Base-by-base conservation (phyloP, 2,329 filamentous ascomycete genomes). In the Xylaria sp. region DNA sequence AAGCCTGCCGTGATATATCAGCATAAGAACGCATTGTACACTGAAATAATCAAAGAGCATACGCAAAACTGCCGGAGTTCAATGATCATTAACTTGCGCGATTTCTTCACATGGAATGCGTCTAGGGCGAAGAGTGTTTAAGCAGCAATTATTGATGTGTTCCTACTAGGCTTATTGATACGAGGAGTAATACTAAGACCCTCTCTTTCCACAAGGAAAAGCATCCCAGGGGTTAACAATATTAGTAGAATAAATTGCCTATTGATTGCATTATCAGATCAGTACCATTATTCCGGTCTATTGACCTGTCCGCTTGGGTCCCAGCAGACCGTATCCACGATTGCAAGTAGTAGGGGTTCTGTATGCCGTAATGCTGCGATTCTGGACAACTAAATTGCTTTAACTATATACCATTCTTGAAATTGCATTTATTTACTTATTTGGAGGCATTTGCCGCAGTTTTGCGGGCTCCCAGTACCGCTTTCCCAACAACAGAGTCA, bases 401-500 rank as follows among this genome's bases (percentile, higher is more conserved):
- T 15, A 54, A 55, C 13, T 62, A 51, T 57, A 50, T 66, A 44
- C n/a, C 57, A 23, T 62, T 41, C 15, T 5, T 28, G 28, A 10
- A 23, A 50, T n/a, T 57, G 8, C 5, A 10, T 56, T 59, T 2
- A 37, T 31, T 50, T 12, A 51, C 12, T 58, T 28, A 34, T 44
- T 60, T 25, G 3, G 61, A 63, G 20, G 63, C 65, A 50, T 65
- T 51, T 31, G 65, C 66, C 5, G 65, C 60, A 20, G 41, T 44
- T 57, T 73, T 74, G 54, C 76, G 76, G 7, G 75, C 75, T 2
- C 78, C 78, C n/a, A 80, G 70, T 9, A 79, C 78, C 2, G 76
- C 77, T 56, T 78, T 79, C 37, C 77, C 78, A 37, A 79, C 78
- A 28, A 67, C 73, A 23, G 78, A 74, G 37, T 82, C 82, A 71